These are phyloP conservation scores for Xanthoceras sorbifolium DNA, from an alignment of 345 rosid genomes.

Conservation along the genomic window DNA sequence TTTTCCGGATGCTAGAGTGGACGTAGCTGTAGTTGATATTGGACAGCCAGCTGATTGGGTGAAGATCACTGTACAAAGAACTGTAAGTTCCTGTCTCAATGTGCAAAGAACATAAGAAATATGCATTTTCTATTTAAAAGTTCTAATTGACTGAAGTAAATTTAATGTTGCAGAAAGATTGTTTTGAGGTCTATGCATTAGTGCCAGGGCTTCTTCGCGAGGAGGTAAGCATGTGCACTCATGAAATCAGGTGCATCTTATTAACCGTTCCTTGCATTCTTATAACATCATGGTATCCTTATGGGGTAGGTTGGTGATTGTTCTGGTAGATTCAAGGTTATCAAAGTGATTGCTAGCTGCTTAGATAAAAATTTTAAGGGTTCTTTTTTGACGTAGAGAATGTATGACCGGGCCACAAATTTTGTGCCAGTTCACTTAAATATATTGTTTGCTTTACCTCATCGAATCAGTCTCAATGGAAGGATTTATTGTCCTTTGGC, in stretches of 20 bases:
- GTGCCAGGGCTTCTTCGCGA: slow-evolving; percentile 78
- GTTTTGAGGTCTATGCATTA: slow-evolving; percentile 69
- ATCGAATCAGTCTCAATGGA: background rate
- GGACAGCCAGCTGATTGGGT: slow-evolving; percentile 81
- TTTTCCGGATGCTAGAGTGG: slow-evolving; percentile 43
- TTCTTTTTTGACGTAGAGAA: background rate
- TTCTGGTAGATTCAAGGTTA: background rate
- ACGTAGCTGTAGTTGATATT: slow-evolving; percentile 50
- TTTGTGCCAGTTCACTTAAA: background rate
- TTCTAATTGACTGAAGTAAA: background rate
- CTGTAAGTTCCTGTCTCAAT: slow-evolving; percentile 42
- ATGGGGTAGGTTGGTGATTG: background rate
- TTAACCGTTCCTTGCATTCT: background rate
- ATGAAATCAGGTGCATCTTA: background rate
- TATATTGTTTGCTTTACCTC: background rate
- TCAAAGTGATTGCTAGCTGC: background rate
- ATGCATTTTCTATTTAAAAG: background rate
- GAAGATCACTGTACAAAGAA: slow-evolving; percentile 65
- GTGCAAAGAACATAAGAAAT: background rate
- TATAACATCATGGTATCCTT: no score
- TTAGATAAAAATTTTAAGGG: background rate
- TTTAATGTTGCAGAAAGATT: slow-evolving; percentile 52
- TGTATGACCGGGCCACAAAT: background rate
- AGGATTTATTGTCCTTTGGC: slow-evolving; percentile 21
- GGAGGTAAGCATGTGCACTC: slow-evolving; percentile 44